Conservation (phyloP, 177 flowering plant species). For the Telopea speciosissima region DNA sequence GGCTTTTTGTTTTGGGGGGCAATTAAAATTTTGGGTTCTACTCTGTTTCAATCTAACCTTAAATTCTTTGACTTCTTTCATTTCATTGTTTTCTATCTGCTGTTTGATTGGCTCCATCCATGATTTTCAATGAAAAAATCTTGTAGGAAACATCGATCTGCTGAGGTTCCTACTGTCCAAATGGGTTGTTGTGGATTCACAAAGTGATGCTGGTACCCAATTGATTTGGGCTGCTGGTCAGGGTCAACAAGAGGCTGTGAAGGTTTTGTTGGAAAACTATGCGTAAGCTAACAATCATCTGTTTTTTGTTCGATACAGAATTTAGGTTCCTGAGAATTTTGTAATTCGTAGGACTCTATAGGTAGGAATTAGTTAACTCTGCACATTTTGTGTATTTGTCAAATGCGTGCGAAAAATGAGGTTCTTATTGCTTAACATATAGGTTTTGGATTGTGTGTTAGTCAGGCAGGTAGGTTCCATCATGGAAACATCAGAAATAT, state of each 20-base stretch:
- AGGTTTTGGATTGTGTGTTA: no score
- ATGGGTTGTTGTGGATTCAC: constrained; percentile 63
- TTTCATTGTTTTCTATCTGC: not conserved
- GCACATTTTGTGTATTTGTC: no score
- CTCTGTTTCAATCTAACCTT: not conserved
- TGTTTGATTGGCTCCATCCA: not conserved
- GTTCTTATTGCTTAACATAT: no score
- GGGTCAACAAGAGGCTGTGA: constrained; percentile 68
- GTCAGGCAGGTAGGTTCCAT: no score
- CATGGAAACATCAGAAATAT: no score
- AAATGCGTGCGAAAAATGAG: no score
- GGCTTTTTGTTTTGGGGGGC: no score
- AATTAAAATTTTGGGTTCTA: not conserved
- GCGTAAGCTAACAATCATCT: constrained; percentile 47
- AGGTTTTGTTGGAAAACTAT: constrained; percentile 60
- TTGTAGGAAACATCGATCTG: constrained; percentile 70
- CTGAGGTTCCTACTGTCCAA: constrained; percentile 48
- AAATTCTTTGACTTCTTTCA: not conserved
- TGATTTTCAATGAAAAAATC: not conserved
- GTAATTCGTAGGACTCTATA: no score
- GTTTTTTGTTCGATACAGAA: not conserved
- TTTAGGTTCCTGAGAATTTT: not conserved
- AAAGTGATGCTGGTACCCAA: constrained; percentile 90
- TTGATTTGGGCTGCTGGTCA: constrained; percentile 94
- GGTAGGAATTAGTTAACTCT: no score